phyloP scores from a whole-genome alignment of 495 filamentous ascomycete species.

The Tetracladium setigerum region DNA sequence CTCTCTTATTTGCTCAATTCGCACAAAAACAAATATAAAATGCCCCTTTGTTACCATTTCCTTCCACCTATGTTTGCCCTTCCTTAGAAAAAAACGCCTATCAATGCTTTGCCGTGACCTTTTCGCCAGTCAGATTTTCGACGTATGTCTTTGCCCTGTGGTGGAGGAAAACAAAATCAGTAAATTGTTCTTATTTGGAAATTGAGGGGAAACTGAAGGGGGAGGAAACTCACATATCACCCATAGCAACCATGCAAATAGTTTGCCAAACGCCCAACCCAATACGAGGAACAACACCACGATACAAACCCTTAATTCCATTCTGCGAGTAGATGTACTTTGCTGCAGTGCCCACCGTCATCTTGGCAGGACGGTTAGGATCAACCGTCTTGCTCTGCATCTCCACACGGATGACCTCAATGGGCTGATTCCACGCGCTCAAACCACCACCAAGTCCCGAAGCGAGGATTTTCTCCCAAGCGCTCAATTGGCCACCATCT shows the following conservation, averaged over 20 bases:
- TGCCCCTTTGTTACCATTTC: too few species aligned
- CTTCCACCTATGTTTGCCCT: background rate
- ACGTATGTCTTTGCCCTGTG: conserved; percentile 92
- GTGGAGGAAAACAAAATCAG: background rate
- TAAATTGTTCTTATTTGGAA: background rate
- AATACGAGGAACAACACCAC: conserved; percentile 88
- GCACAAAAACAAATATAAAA: too few species aligned
- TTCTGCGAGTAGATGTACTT: conserved; percentile 88
- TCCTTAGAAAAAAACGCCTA: conserved; percentile 12
- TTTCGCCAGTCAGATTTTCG: conserved; percentile 91
- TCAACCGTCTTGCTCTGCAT: conserved; percentile 99
- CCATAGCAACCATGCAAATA: conserved; percentile 98
- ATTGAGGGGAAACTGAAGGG: background rate
- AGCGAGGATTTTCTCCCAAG: conserved; percentile 83
- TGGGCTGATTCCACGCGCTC: conserved; percentile 97
- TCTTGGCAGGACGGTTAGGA: conserved; percentile 95
- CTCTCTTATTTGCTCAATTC: too few species aligned
- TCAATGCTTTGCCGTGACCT: conserved; percentile 96
- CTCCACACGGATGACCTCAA: conserved; percentile 98
- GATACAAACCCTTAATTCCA: conserved; percentile 89
- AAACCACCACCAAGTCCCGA: conserved; percentile 86
- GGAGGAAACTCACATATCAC: conserved; percentile 77
- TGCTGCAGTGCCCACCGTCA: conserved; percentile 90
- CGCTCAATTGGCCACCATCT: conserved; percentile 63
- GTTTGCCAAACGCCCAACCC: conserved; percentile 98